These are phyloP conservation scores for Rhizopogon sp. DNA, from an alignment of 768 basidiomycete species.

Conservation along the genomic window DNA sequence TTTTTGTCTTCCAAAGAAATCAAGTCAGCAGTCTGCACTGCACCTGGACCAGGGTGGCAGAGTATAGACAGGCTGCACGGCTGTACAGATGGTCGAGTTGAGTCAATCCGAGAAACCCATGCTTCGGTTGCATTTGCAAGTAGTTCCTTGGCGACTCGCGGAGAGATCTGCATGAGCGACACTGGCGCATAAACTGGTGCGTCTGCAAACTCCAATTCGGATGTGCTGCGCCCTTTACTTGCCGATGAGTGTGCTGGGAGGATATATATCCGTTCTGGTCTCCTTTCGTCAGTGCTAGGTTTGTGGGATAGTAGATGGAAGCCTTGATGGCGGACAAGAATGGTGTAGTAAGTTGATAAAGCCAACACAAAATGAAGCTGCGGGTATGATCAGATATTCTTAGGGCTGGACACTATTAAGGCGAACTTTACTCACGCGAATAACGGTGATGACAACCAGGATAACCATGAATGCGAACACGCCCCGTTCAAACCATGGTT, in stretches of 20 bases:
- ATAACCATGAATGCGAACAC: conserved; percentile 53
- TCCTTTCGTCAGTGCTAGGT: conserved; percentile 17
- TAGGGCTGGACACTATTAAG: neutral
- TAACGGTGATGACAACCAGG: conserved; percentile 56
- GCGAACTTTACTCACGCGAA: conserved; percentile 48
- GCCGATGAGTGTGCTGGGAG: conserved; percentile 33
- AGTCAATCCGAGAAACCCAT: conserved; percentile 39
- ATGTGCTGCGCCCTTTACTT: conserved; percentile 3
- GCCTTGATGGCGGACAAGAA: conserved; percentile 42
- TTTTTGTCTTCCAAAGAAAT: neutral
- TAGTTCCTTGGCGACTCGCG: conserved; percentile 43
- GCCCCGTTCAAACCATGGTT: conserved; percentile 69
- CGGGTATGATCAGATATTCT: neutral
- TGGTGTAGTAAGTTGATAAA: conserved; percentile 59
- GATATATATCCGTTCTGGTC: conserved; percentile 59
- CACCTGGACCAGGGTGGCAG: neutral
- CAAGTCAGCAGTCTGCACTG: neutral
- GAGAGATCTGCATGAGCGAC: conserved; percentile 49
- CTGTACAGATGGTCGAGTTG: neutral
- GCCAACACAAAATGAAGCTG: conserved; percentile 77
- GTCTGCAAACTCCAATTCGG: conserved; percentile 2
- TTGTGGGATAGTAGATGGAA: conserved; percentile 11
- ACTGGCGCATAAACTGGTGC: conserved; percentile 62
- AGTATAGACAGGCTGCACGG: neutral
- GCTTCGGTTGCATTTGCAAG: conserved; percentile 58